Base-by-base conservation (phyloP, 495 filamentous ascomycete genomes). In the Podospora pseudoanserina region DNA sequence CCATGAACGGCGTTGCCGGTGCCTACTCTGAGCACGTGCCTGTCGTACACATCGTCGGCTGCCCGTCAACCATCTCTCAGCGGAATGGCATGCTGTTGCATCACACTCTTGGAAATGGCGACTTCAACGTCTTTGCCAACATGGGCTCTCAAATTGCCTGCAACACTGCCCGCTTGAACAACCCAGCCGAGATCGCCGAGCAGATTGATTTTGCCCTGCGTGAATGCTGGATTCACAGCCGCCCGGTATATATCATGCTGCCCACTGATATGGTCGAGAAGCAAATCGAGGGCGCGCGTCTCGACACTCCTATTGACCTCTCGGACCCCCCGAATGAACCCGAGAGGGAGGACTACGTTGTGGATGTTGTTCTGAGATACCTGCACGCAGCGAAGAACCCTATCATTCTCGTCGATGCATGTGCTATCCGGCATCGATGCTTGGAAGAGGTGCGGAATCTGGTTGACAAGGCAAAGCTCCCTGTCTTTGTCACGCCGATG, bases 61-160 rank as follows among this genome's bases (percentile, higher is more conserved):
- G 84, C 57, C 90, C 90, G 0, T 83, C 84, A 6, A 90, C 84
- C 34, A 74, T 81, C 57, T 84, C 86, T 5, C 88, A 90, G 73
- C 80, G 79, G 62, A 80, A 85, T 68, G 86, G 86, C 71, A 82
- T 88, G 75, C 81, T 96, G n/a, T 83, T 98, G 15, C 94, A 98
- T 76, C 94, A 98, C 78, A 96, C 94, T 1, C 88, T 98, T 16
- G 94, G 93, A 39, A 95, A 97, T 74, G 94, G 94, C 32, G 90
- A 95, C 75, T 95, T 91, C 78, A 87, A 90, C 66, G 91, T 91
- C n/a, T 97, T 95, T 74, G 81, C 86, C 69, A 84, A 89, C 68
- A 97, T 97, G 90, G 90, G 83, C 74, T 79, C 80, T 16, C 79
- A 85, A 26, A 89, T 97, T 69, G 90, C 92, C 5, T 91, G 88